Percentiles rank a stretch among this genome's conserved stretches.
These are phyloP conservation scores for Holtermanniella nyarrowii DNA, from an alignment of 768 basidiomycete species.

Conservation along the genomic window DNA sequence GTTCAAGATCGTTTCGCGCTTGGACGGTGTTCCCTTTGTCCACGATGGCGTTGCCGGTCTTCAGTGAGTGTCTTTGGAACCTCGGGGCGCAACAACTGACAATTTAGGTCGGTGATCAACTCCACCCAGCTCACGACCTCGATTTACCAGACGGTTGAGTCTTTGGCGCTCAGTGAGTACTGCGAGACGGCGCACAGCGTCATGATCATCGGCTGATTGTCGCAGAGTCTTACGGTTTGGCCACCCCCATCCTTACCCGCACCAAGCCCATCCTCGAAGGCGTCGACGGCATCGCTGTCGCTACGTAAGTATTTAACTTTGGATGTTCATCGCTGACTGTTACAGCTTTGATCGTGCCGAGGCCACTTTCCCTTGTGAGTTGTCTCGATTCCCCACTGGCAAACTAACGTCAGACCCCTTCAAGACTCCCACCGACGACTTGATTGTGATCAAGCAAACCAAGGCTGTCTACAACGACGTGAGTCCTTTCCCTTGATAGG, in stretches of 20 bases:
- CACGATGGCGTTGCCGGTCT: constrained; percentile 36
- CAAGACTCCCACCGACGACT: constrained; percentile 35
- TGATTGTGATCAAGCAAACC: constrained; percentile 34
- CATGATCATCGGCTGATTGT: too few species aligned
- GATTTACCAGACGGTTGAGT: constrained; percentile 27
- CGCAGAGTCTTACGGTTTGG: constrained; percentile 36
- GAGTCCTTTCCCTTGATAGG: constrained; percentile 4
- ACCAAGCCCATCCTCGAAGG: constrained; percentile 34
- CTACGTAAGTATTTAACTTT: constrained; percentile 18
- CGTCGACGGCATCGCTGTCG: constrained; percentile 37
- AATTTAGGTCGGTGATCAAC: constrained; percentile 23
- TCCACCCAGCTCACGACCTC: constrained; percentile 26
- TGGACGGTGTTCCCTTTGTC: constrained; percentile 34
- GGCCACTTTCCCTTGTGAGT: constrained; percentile 32
- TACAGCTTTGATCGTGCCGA: constrained; percentile 32
- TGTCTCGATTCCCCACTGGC: background rate
- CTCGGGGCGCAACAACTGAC: background rate
- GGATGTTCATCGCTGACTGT: background rate
- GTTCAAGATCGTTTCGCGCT: constrained; percentile 35
- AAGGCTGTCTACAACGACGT: constrained; percentile 38
- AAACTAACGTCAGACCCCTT: constrained; percentile 28
- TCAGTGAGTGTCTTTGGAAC: constrained; percentile 19
- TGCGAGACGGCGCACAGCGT: too few species aligned
- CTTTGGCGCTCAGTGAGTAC: constrained; percentile 33
- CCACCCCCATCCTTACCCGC: constrained; percentile 29